Conservation (phyloP, 1,284 basidiomycete species). For the Cutaneotrichosporon sp. region DNA sequence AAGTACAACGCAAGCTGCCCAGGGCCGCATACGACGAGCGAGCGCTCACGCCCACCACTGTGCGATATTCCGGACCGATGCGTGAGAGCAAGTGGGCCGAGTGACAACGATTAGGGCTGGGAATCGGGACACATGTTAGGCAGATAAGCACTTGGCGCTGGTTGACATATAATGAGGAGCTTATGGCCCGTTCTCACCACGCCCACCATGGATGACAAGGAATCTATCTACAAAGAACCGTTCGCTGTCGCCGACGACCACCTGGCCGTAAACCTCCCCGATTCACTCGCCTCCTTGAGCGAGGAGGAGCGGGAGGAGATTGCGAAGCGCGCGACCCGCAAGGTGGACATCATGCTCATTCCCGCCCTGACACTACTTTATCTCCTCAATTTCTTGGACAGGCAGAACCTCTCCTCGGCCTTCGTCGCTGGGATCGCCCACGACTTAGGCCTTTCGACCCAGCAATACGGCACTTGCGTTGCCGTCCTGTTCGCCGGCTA, state of each 20-base stretch:
- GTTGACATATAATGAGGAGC: neutral
- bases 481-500: conserved; percentile 52
- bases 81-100: too few species aligned
- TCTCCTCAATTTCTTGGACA: conserved; percentile 2
- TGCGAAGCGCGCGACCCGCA: conserved; percentile 35
- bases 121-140: too few species aligned
- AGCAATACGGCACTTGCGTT: conserved; percentile 49
- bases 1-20: too few species aligned
- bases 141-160: too few species aligned
- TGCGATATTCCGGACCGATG: too few species aligned
- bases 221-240: neutral
- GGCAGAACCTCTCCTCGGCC: conserved; percentile 29
- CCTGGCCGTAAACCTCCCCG: conserved; percentile 31
- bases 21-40: too few species aligned
- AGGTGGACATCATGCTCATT: conserved; percentile 41
- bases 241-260: neutral
- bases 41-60: too few species aligned
- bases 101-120: too few species aligned
- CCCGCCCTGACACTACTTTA: conserved; percentile 4
- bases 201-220: neutral
- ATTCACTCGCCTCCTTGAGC: conserved; percentile 29
- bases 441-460: conserved; percentile 35
- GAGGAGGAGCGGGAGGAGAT: conserved; percentile 34
- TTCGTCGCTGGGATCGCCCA: conserved; percentile 38
- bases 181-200: neutral